Conservation (phyloP, 257 asterid genomes). For the Rauvolfia tetraphylla region DNA sequence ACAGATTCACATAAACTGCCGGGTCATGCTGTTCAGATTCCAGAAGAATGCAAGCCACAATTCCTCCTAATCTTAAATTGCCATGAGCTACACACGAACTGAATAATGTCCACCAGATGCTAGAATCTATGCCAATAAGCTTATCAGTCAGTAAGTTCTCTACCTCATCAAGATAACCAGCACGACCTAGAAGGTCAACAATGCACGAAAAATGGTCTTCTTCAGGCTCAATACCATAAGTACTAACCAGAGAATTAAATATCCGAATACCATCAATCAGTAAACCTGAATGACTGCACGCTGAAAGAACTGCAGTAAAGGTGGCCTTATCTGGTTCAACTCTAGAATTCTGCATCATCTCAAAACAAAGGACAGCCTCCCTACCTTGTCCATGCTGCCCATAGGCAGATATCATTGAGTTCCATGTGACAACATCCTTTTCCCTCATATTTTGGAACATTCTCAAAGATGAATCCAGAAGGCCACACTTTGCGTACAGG, state of each 20-base stretch:
- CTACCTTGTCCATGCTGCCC: slow-evolving; percentile 74
- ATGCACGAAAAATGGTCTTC: slow-evolving; percentile 67
- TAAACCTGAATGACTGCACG: slow-evolving; percentile 83
- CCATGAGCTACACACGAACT: slow-evolving; percentile 71
- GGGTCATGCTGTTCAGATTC: slow-evolving; percentile 58
- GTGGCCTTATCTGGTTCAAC: slow-evolving; percentile 67
- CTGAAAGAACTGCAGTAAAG: slow-evolving; percentile 77
- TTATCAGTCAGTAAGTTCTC: slow-evolving; percentile 42
- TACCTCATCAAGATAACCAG: slow-evolving; percentile 67
- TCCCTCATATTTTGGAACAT: slow-evolving; percentile 48
- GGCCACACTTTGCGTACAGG: slow-evolving; percentile 69
- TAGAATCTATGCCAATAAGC: slow-evolving; percentile 42
- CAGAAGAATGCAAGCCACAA: slow-evolving; percentile 52
- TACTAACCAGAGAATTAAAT: slow-evolving; percentile 51
- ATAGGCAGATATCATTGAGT: slow-evolving; percentile 69
- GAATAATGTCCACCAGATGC: slow-evolving; percentile 76
- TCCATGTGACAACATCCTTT: slow-evolving; percentile 72
- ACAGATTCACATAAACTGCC: slow-evolving; percentile 53
- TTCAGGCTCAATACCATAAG: slow-evolving; percentile 48
- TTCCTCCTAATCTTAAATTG: slow-evolving; percentile 53
- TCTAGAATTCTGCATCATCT: slow-evolving; percentile 45
- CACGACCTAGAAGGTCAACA: slow-evolving; percentile 67
- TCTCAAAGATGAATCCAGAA: slow-evolving; percentile 44
- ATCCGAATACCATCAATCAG: slow-evolving; percentile 55
- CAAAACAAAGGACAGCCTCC: slow-evolving; percentile 57